Evolutionary conservation across 805 yeast species (phyloP).

Genomic region (Zygosaccharomyces bisporus): DNA sequence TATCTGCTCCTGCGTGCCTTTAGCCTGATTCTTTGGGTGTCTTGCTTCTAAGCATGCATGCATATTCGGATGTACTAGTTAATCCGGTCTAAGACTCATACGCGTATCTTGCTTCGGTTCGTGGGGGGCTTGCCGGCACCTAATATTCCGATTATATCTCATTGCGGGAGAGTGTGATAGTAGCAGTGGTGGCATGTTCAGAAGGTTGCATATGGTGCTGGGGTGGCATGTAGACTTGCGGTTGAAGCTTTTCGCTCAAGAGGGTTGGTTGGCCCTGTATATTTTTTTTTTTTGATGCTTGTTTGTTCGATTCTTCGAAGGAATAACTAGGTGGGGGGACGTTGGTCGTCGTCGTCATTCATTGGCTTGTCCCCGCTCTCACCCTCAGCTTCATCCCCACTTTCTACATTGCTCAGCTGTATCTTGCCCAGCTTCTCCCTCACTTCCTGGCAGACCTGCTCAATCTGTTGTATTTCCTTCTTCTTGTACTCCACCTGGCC

Average conservation of each 20-base stretch:
- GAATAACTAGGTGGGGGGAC: too few species aligned
- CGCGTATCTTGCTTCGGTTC: background rate
- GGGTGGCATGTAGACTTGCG: background rate
- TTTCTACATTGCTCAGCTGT: conserved; percentile 14
- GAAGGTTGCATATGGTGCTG: background rate
- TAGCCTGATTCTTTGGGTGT: background rate
- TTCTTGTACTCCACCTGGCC: conserved; percentile 65
- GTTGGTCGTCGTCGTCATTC: too few species aligned
- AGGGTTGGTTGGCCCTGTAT: too few species aligned
- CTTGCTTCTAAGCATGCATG: background rate
- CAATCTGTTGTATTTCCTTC: conserved; percentile 46
- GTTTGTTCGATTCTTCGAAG: too few species aligned
- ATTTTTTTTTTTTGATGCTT: too few species aligned
- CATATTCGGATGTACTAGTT: background rate
- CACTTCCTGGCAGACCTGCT: conserved; percentile 41
- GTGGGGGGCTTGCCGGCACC: background rate
- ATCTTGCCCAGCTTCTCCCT: conserved; percentile 37
- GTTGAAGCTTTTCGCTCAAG: too few species aligned
- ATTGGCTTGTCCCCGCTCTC: background rate
- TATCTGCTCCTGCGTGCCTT: background rate
- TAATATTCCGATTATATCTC: background rate
- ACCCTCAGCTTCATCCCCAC: background rate
- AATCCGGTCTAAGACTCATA: background rate
- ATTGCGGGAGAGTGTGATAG: background rate
- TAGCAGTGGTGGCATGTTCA: background rate